Evolutionary conservation across 768 basidiomycete genomes (phyloP), one percentile per base, ranked within the genome.

Genomic region (Ephemerocybe angulata): DNA sequence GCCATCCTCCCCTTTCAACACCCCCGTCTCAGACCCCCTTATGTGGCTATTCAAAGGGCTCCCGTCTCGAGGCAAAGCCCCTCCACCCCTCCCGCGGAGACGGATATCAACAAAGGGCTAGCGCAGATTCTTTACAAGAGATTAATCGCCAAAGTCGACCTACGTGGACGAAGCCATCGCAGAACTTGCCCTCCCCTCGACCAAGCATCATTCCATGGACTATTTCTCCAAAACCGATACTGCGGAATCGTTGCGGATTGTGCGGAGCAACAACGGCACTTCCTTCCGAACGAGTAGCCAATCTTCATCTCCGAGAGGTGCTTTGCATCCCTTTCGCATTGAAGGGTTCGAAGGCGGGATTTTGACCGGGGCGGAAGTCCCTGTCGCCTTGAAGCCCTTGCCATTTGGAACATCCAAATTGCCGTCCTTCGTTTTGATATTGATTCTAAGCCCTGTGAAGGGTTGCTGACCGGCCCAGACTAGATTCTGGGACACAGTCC

Each of bases 161-260:
- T 11, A 38, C 21, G 54, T 55, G 6, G 54, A 55, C 24, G 54
- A 55, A 24, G 54, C 54, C 8, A 25, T 55, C 13, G 47, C 44
- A 5, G 54, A 55, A 29, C 22, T 55, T 27, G 47, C 31, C 4
- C 33, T 33, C 3, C 31, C 25, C 17, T 12, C 30, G 3, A 24
- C 41, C 29, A 25, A 24, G 28, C 15, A 12, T 12, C 12, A 25
- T 22, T 46, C 46, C 11, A 7, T 48, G 3, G 6, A 41, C 4
- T 37, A 30, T 30, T 33, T 56, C 21, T 50, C 33, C n/a, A n/a
- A n/a, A n/a, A n/a, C n/a, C n/a, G n/a, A n/a, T n/a, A n/a, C n/a
- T n/a, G n/a, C n/a, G n/a, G n/a, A n/a, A n/a, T n/a, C n/a, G n/a
- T n/a, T n/a, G n/a, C n/a, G n/a, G n/a, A n/a, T n/a, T n/a, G n/a